Evolutionary conservation across 2,329 filamentous ascomycete genomes (phyloP), one percentile per base, ranked within the genome.

Genomic region (Calycina marina): DNA sequence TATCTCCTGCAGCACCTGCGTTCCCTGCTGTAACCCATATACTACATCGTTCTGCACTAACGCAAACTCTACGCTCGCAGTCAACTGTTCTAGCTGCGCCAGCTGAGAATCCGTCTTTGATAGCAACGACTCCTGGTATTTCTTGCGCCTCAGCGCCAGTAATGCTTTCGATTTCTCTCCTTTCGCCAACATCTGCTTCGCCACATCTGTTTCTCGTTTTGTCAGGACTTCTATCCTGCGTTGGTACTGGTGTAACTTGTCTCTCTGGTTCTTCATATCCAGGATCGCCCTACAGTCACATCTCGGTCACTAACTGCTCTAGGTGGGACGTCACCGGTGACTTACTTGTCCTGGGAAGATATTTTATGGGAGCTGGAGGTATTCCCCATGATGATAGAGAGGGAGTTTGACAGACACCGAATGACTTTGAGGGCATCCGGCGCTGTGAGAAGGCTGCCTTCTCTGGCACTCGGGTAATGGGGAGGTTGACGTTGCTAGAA

Each of bases 221-320:
- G 88, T 94, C 22, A 98, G 72, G 31, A 82, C 67, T 20, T 76
- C 78, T 52, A 98, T 90, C 49, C 82, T 80, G 50, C 80, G 79
- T 58, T 94, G 88, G 62, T 96, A 96, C 56, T 93, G 85, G 51
- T 92, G 86, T 3, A 98, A 77, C 57, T 85, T 92, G 65, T 98
- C 90, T 56, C 90, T 86, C 62, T 96, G 88, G 59, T 75, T 84
- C 63, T 96, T 96, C 62, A 96, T 80, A 60, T 96, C 86, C 51
- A 96, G 78, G 58, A 96, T 94, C 38, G 88, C 88, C 62, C 86
- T 94, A 13, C 8, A 29, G 35, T 27, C 42, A 36, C 6, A 28
- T 36, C 13, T 32, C 28, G 31, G 28, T 28, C 25, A 37, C 30
- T 34, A 18, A 25, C 11, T 18, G 28, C 18, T 25, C 13, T 8